These are phyloP conservation scores for Ambrosia artemisiifolia DNA, from an alignment of 129 eudicot genomes.

Conservation along the genomic window DNA sequence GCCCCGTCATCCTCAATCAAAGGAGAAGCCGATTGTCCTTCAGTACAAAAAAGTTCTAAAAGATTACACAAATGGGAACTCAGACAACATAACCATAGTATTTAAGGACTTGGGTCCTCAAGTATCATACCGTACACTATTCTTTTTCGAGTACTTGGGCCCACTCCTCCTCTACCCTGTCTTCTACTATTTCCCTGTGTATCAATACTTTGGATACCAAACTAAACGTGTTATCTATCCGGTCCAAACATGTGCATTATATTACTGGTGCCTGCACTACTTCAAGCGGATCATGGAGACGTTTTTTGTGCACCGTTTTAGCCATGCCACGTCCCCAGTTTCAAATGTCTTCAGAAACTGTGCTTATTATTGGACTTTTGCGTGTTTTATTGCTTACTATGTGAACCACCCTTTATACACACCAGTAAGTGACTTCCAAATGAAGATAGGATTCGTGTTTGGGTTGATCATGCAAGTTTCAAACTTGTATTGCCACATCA, in stretches of 20 bases:
- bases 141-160: constrained; percentile 86
- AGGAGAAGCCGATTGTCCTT: constrained; percentile 65
- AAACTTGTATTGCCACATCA: constrained; percentile 80
- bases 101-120: constrained; percentile 96
- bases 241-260: constrained; percentile 71
- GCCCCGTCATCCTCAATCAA: constrained; percentile 65
- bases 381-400: constrained; percentile 81
- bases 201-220: constrained; percentile 59
- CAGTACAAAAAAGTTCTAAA: constrained; percentile 60
- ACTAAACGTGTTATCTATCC: constrained; percentile 52
- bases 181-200: constrained; percentile 73
- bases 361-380: constrained; percentile 86
- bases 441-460: constrained; percentile 79
- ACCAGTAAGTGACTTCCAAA: constrained; percentile 70
- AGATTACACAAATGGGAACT: constrained; percentile 56
- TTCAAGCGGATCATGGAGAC: constrained; percentile 90
- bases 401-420: constrained; percentile 88
- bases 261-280: constrained; percentile 89
- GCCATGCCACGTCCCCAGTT: constrained; percentile 91
- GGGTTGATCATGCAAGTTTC: constrained; percentile 73
- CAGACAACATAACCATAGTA: constrained; percentile 50
- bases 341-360: constrained; percentile 88
- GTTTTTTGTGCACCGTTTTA: constrained; percentile 89
- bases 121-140: constrained; percentile 81
- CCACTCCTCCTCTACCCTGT: constrained; percentile 76